Evolutionary conservation across 73 alveolate genomes (phyloP).

Genomic region (Tetrahymena thermophila): DNA sequence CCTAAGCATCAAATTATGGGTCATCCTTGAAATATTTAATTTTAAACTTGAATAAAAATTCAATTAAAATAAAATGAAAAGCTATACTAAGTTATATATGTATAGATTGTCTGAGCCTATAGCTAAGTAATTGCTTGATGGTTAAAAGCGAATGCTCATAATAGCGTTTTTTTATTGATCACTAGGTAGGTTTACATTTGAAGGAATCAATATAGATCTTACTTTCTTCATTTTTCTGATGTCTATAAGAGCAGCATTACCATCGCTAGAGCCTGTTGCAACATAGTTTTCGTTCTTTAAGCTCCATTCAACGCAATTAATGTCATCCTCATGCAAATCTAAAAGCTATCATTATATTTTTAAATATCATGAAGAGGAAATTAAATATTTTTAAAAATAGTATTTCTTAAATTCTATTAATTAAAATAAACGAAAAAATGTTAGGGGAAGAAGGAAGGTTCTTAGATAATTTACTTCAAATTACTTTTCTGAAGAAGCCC

Average conservation of each 20-base stretch:
- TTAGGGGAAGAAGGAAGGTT: neutral
- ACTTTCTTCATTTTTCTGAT: conserved; percentile 15
- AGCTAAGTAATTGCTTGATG: conserved; percentile 18
- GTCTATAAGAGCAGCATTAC: conserved; percentile 12
- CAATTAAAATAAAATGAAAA: neutral
- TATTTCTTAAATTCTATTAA: neutral
- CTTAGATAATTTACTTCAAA: neutral
- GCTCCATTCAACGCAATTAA: conserved; percentile 31
- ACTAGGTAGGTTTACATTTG: neutral
- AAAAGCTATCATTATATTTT: neutral
- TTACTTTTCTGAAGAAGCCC: conserved; percentile 2
- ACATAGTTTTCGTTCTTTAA: conserved; percentile 32
- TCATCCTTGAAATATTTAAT: neutral
- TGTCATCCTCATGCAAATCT: conserved; percentile 23
- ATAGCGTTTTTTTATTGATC: conserved; percentile 1
- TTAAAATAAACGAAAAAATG: neutral
- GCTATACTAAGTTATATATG: neutral
- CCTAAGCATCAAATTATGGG: neutral
- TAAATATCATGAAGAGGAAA: neutral
- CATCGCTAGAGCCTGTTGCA: conserved; percentile 37
- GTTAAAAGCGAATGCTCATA: conserved; percentile 12
- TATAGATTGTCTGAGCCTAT: conserved; percentile 42
- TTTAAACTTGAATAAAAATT: neutral
- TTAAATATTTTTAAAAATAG: neutral
- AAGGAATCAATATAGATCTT: neutral